phyloP scores from a whole-genome alignment of 176 grass and related monocot genomes.

The Poa annua region DNA sequence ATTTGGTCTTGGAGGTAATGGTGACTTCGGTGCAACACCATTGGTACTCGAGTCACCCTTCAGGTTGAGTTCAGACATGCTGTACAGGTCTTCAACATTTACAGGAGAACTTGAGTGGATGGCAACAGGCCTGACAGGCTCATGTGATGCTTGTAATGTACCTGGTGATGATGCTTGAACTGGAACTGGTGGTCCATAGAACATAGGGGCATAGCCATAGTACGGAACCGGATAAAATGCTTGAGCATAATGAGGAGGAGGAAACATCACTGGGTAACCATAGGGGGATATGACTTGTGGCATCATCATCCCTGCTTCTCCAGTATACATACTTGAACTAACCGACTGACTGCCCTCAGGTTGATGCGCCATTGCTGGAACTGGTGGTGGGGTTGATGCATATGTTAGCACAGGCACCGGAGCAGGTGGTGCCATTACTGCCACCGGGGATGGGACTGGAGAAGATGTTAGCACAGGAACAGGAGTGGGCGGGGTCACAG shows the following conservation, averaged over 20 bases:
- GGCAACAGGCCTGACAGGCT: conserved; percentile 57
- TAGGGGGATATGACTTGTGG: conserved; percentile 49
- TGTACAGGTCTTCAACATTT: conserved; percentile 53
- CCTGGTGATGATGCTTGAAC: conserved; percentile 24
- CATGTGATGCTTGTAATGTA: conserved; percentile 44
- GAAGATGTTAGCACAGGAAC: conserved; percentile 16
- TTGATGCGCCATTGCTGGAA: conserved; percentile 15
- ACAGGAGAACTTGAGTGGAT: conserved; percentile 52
- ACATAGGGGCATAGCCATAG: conserved; percentile 43
- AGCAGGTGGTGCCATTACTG: conserved; percentile 32
- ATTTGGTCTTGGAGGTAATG: conserved; percentile 41
- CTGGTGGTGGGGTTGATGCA: conserved; percentile 14
- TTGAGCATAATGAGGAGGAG: conserved; percentile 41
- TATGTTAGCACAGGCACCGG: conserved; percentile 14
- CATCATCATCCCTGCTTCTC: conserved; percentile 34
- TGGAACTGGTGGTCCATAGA: conserved; percentile 25
- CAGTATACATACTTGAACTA: conserved; percentile 23
- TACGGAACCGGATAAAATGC: conserved; percentile 44
- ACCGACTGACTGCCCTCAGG: conserved; percentile 27
- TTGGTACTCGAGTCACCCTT: conserved; percentile 42
- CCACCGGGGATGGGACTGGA: conserved; percentile 20
- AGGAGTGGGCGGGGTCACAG: background rate
- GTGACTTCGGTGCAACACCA: background rate
- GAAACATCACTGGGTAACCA: conserved; percentile 55
- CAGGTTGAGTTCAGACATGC: conserved; percentile 58